phyloP scores from a whole-genome alignment of 805 yeast genomes.

The Metschnikowia orientalis region DNA sequence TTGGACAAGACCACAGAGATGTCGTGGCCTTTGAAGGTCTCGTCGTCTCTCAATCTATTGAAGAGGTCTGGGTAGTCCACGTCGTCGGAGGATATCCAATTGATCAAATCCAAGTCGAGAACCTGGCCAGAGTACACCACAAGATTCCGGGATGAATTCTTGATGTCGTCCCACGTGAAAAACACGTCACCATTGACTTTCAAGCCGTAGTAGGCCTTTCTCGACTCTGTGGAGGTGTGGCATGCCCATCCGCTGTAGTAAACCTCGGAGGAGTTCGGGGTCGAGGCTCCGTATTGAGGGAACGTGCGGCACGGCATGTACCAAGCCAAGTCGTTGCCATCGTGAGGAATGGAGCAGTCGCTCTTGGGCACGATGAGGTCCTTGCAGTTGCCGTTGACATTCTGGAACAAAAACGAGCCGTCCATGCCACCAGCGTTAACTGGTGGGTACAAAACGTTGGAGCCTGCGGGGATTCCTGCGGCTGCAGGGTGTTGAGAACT shows the following conservation, averaged over 20 bases:
- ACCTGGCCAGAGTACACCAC: conserved; percentile 89
- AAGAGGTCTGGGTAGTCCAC: conserved; percentile 70
- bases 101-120: conserved; percentile 69
- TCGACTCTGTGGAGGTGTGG: conserved; percentile 63
- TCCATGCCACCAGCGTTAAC: conserved; percentile 83
- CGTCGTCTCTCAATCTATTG: conserved; percentile 53
- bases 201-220: conserved; percentile 61
- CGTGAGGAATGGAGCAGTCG: conserved; percentile 64
- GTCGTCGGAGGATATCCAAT: conserved; percentile 71
- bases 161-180: conserved; percentile 85
- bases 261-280: conserved; percentile 56
- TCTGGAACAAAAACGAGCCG: conserved; percentile 80
- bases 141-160: conserved; percentile 63
- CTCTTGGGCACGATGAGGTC: conserved; percentile 67
- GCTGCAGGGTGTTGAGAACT: conserved; percentile 76
- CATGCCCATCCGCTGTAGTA: conserved; percentile 88
- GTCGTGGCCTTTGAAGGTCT: conserved; percentile 68
- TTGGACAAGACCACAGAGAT: conserved; percentile 68
- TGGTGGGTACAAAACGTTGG: conserved; percentile 81
- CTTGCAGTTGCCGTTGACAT: conserved; percentile 87
- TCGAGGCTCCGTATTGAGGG: conserved; percentile 64
- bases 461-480: conserved; percentile 65
- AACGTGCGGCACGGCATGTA: conserved; percentile 88
- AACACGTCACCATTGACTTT: conserved; percentile 68
- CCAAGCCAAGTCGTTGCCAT: conserved; percentile 74